Evolutionary conservation across 768 basidiomycete species (phyloP), one percentile per base, ranked within the genome.

Genomic region (Chalciporus piperatus): DNA sequence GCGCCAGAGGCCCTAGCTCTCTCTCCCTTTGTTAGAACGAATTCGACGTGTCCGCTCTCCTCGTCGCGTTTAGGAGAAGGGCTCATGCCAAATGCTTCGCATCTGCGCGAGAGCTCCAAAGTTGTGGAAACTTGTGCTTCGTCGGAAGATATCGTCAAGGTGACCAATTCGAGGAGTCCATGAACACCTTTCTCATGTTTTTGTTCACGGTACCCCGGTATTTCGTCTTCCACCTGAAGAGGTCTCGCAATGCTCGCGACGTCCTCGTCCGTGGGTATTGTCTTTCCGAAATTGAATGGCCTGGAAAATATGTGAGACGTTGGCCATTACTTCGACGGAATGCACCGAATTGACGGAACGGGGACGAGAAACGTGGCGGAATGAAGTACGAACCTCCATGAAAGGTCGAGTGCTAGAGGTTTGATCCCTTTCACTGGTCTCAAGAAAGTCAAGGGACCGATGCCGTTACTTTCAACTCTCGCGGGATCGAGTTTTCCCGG

Each of bases 361-460:
- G 17, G 22, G 19, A 25, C 17, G 30, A 30, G 30, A 30, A 5
- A n/a, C 7, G 22, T 7, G 9, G 23, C 28, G 48, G 19, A 32
- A 48, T 45, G 44, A 30, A 46, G 45, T 32, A 72, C 77, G 44
- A 51, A 87, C 87, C 78, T 76, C 87, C 87, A 89, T 13, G 83
- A 82, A 45, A 90, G 68, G 28, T 80, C 75, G 13, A 89, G 71
- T 19, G 76, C 72, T 4, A 89, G 70, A 4, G 84, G 73, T 48
- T 79, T 76, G 19, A 81, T 63, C 2, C 86, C 86, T 59, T 80
- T 83, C 14, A 74, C 76, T 56, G 80, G 80, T 62, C 74, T 79
- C 56, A 87, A 57, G 48, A 75, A 61, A 12, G 45, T 47, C 19
- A 20, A 28, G 13, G 46, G 32, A 55, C 37, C 51, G 20, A 51